These are phyloP conservation scores for Cyclospora cayetanensis DNA, from an alignment of 169 alveolate species.

Conservation along the genomic window DNA sequence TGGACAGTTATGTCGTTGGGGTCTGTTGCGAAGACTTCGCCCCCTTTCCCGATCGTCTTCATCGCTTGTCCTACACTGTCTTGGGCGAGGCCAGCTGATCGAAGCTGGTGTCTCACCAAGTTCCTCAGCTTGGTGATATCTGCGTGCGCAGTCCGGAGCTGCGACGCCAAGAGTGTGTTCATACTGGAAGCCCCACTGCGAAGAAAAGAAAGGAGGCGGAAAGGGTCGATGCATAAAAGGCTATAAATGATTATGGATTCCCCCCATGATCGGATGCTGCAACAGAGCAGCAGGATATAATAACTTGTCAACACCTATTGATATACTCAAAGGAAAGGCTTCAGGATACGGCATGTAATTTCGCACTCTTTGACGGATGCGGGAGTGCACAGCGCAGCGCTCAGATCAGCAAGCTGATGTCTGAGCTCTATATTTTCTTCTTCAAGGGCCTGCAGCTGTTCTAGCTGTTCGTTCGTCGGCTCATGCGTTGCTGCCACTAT, in stretches of 20 bases:
- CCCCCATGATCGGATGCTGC: background rate
- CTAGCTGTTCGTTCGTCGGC: background rate
- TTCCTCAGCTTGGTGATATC: background rate
- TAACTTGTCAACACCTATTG: background rate
- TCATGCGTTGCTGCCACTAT: background rate
- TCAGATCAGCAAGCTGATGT: conserved; percentile 2
- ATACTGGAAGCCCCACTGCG: background rate
- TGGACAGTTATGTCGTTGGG: conserved; percentile 46
- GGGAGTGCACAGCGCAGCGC: background rate
- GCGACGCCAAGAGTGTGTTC: background rate
- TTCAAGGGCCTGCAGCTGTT: background rate
- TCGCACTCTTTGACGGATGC: conserved; percentile 7
- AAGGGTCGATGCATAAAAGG: background rate
- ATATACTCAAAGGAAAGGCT: background rate
- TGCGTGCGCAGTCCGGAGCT: background rate
- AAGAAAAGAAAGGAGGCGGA: background rate
- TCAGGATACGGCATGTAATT: background rate
- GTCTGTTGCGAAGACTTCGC: conserved; percentile 32
- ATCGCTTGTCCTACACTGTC: background rate
- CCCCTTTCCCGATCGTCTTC: background rate
- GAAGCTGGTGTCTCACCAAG: background rate
- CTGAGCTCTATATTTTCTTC: conserved; percentile 10
- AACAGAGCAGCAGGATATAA: background rate
- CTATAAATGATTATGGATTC: background rate
- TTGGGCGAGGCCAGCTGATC: background rate